These are phyloP conservation scores for Boletus insuetus DNA, from an alignment of 768 basidiomycete genomes.

Conservation along the genomic window DNA sequence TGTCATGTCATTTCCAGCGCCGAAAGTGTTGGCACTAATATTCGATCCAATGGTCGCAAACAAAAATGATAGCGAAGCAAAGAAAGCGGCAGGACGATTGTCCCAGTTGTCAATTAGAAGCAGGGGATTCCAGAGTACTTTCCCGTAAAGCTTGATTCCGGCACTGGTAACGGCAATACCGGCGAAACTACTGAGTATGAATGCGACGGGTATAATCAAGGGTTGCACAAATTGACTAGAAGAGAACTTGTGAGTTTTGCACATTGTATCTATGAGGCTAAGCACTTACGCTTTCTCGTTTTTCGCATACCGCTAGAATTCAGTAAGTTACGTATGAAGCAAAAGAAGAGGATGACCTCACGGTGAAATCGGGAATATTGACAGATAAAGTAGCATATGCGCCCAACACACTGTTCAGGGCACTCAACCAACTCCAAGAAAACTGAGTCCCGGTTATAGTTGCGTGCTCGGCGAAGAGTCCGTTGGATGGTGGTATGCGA, in stretches of 20 bases:
- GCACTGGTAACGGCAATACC: constrained; percentile 82
- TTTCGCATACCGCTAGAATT: constrained; percentile 64
- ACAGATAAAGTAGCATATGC: constrained; percentile 70
- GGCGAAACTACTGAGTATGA: constrained; percentile 73
- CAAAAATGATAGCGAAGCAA: constrained; percentile 69
- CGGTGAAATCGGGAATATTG: constrained; percentile 85
- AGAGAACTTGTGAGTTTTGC: not conserved
- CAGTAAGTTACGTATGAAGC: not conserved
- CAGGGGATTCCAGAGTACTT: constrained; percentile 72
- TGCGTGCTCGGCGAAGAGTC: constrained; percentile 55
- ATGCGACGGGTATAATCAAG: constrained; percentile 73
- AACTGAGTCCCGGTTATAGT: constrained; percentile 52
- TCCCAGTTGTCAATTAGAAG: constrained; percentile 77
- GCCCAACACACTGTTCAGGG: constrained; percentile 75
- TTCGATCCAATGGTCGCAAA: constrained; percentile 71
- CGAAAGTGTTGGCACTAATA: constrained; percentile 74
- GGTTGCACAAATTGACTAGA: constrained; percentile 70
- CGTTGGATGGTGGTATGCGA: constrained; percentile 56
- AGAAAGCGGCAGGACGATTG: constrained; percentile 84
- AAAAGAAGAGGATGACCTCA: constrained; percentile 17
- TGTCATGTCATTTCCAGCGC: constrained; percentile 83
- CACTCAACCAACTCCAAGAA: constrained; percentile 75
- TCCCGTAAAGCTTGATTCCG: constrained; percentile 68
- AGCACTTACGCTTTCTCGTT: constrained; percentile 55
- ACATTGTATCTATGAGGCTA: not conserved